These are phyloP conservation scores for Pichia californica DNA, from an alignment of 805 yeast genomes.

Conservation along the genomic window DNA sequence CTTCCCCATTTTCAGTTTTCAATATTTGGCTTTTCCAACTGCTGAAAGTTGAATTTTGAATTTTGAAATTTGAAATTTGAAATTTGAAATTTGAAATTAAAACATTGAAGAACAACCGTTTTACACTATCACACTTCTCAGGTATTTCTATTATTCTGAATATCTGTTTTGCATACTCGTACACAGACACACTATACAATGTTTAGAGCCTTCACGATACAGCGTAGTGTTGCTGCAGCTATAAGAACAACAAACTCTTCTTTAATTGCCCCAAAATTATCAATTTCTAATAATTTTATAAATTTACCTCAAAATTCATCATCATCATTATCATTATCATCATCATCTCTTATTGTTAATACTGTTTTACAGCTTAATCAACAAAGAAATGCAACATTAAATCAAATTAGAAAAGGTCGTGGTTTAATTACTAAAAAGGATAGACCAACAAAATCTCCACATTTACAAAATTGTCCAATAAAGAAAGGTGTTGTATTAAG, in stretches of 20 bases:
- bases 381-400: slow-evolving; percentile 60
- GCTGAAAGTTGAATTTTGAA: too few species aligned
- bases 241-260: slow-evolving; percentile 11
- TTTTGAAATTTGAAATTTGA: too few species aligned
- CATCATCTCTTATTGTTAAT: too few species aligned
- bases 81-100: too few species aligned
- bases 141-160: too few species aligned
- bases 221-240: background rate
- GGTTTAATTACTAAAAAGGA: slow-evolving; percentile 34
- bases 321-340: too few species aligned
- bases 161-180: too few species aligned
- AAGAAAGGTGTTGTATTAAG: slow-evolving; percentile 89
- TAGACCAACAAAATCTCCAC: slow-evolving; percentile 63
- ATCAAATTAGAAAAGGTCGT: slow-evolving; percentile 68
- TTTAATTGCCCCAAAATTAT: slow-evolving; percentile 13
- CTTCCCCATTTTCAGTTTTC: too few species aligned
- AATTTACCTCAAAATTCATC: slow-evolving; percentile 8
- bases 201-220: slow-evolving; percentile 13
- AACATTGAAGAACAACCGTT: too few species aligned
- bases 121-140: too few species aligned
- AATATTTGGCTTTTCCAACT: too few species aligned
- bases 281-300: slow-evolving; percentile 12
- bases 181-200: slow-evolving; percentile 3
- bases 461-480: slow-evolving; percentile 75
- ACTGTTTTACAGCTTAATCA: slow-evolving; percentile 25